Evolutionary conservation across 2,329 filamentous ascomycete species (phyloP), one percentile per base, ranked within the genome.

Genomic region (Talaromyces sp.): DNA sequence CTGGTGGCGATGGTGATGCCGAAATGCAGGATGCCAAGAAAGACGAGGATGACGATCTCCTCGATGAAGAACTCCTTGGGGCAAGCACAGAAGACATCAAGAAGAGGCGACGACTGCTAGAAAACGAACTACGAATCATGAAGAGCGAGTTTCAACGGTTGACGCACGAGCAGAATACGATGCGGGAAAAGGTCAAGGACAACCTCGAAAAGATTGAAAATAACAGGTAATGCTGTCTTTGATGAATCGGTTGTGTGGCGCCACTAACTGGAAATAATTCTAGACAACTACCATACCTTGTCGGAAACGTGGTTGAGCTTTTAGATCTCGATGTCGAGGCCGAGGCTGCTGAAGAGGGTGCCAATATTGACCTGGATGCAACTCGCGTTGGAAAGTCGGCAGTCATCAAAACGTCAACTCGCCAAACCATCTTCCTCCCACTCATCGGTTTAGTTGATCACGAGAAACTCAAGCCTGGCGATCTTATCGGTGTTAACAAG

Each of bases 181-280:
- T 99, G 95, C 87, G 88, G 61, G 93, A 98, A 78, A 98, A 97
- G 83, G 98, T 99, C 78, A 98, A 97, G 84, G 95, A 99, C 75
- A 99, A 99, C 73, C 81, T 91, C 71, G 96, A 99, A 69, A 99
- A 99, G 86, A 99, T 99, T 71, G 93, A 96, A 68, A 98, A 99
- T 80, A 99, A 99, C 82, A 86, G 92, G 93, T 96, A 81, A 32
- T 14, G 13, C 46, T 24, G 19, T 7, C 35, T 56, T 29, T 58
- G 59, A 61, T 58, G 46, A 61, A 55, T 50, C 54, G 54, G 54
- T 55, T 26, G 35, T 56, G 52, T 54, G 51, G 29, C 26, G 43
- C 43, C 43, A 26, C 43, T 50, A 13, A 50, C 43, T 13, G 19
- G 43, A 26, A 24, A n/a, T 50, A 58, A 55, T 46, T 35, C 17